These are phyloP conservation scores for Podochytrium sp. DNA, from an alignment of 192 early-diverging fungal genomes.

Conservation along the genomic window DNA sequence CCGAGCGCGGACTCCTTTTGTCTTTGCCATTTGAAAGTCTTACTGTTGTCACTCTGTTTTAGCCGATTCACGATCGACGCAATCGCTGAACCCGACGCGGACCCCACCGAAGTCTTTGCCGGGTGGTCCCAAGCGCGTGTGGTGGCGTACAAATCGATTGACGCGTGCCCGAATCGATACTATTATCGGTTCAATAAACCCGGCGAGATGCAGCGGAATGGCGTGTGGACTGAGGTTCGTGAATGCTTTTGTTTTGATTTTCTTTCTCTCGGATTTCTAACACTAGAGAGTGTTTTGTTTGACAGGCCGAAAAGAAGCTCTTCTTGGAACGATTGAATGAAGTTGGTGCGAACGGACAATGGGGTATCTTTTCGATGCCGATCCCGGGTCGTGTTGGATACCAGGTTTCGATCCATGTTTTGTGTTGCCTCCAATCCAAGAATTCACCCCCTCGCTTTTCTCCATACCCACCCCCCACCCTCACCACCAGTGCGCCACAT, in stretches of 20 bases:
- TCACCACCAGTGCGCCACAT: conserved; percentile 83
- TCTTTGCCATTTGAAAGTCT: no score
- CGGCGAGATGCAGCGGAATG: conserved; percentile 91
- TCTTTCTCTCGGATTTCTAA: not conserved
- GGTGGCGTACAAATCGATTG: conserved; percentile 89
- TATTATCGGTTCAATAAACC: conserved; percentile 98
- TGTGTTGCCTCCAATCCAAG: no score
- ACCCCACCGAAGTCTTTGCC: conserved; percentile 87
- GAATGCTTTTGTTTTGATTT: not conserved
- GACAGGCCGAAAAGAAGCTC: conserved; percentile 77
- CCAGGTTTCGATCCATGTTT: conserved; percentile 67
- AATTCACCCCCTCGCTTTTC: not conserved
- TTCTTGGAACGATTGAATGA: conserved; percentile 85
- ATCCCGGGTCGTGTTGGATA: conserved; percentile 96
- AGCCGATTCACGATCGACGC: conserved; percentile 20
- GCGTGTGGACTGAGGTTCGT: conserved; percentile 79
- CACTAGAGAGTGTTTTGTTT: not conserved
- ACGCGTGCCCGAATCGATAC: conserved; percentile 95
- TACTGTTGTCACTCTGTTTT: no score
- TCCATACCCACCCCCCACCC: not conserved
- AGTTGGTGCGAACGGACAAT: conserved; percentile 93
- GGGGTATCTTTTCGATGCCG: conserved; percentile 95
- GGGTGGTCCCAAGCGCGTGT: conserved; percentile 96
- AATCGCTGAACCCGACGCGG: conserved; percentile 51
- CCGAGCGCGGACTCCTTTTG: no score